Base-by-base conservation (phyloP, 768 basidiomycete species). In the Macrolepiota fuliginosa region DNA sequence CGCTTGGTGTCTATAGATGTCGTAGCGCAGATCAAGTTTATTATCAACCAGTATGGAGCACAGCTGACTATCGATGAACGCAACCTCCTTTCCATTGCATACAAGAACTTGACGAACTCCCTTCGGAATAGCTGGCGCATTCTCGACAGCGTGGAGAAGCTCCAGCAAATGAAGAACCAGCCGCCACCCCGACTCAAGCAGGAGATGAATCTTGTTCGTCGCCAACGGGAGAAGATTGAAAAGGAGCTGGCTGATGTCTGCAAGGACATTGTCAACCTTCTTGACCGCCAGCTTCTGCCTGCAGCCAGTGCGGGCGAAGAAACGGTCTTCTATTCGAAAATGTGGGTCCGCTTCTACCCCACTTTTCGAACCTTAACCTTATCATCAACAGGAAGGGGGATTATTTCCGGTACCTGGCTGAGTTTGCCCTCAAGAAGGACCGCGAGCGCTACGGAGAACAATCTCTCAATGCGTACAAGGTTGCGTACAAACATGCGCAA, bases 381-480 rank as follows among this genome's bases (percentile, higher is more conserved):
- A n/a, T 25, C 17, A 57, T 39, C 25, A 36, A 22, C 54, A 73
- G 72, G 69, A 76, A 73, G 63, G 93, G 92, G 61, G 93, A 94
- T 72, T 95, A 94, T 77, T 92, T 91, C 78, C 89, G 92, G 65
- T 95, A 94, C 76, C 84, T 94, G 57, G 91, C 92, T 52, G 93
- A 94, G 75, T 90, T 93, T 70, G 88, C 91, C 17, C 86, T 83
- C 25, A 83, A 86, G 65, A 80, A 86, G 65, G 85, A 88, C 61
- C 84, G 90, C 66, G 83, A 87, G 67, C 78, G 77, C 68, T 87
- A 85, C 63, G 90, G 88, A 37, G 86, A 88, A 66, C 80, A 85
- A 61, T 92, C 93, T 19, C 83, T 94, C 62, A 89, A 89, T 66
- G 88, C 91, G 2, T 92, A 96, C 82, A 92, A 91, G 79, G 76